Conservation (phyloP, 176 grass and related monocot species). For the Alloteropsis semialata region DNA sequence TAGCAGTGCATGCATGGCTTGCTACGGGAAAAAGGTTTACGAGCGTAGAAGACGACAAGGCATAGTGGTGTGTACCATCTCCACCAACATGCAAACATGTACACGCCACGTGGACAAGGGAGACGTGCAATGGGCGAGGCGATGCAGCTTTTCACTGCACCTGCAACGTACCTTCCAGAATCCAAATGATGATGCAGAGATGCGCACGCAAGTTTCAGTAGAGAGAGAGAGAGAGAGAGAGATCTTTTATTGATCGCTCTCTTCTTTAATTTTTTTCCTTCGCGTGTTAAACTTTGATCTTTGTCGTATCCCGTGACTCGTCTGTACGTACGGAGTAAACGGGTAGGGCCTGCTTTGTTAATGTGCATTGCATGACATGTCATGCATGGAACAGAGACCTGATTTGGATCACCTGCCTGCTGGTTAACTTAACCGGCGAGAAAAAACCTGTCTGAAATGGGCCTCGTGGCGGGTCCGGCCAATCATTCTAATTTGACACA, state of each 20-base stretch:
- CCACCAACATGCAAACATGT: no score
- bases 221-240: not conserved
- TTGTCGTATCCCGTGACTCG: not conserved
- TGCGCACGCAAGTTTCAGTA: not conserved
- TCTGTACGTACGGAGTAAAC: not conserved
- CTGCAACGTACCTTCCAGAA: not conserved
- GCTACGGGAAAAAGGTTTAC: no score
- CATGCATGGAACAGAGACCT: not conserved
- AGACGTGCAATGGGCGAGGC: no score
- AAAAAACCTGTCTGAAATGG: not conserved
- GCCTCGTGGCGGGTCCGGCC: not conserved
- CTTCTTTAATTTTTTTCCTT: not conserved
- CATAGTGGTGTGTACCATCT: no score
- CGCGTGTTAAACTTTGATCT: not conserved
- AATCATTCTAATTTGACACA: conserved; percentile 13
- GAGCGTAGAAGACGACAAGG: no score
- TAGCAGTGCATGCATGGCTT: no score
- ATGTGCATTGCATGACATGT: not conserved
- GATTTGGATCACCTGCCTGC: conserved; percentile 5
- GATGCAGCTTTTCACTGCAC: no score
- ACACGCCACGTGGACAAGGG: no score
- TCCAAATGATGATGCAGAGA: not conserved
- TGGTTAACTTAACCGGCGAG: not conserved
- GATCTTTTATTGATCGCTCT: no score
- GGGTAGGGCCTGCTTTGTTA: no score